These are phyloP conservation scores for Plasmopara muralis DNA, from an alignment of 352 stramenopile genomes.

Conservation along the genomic window DNA sequence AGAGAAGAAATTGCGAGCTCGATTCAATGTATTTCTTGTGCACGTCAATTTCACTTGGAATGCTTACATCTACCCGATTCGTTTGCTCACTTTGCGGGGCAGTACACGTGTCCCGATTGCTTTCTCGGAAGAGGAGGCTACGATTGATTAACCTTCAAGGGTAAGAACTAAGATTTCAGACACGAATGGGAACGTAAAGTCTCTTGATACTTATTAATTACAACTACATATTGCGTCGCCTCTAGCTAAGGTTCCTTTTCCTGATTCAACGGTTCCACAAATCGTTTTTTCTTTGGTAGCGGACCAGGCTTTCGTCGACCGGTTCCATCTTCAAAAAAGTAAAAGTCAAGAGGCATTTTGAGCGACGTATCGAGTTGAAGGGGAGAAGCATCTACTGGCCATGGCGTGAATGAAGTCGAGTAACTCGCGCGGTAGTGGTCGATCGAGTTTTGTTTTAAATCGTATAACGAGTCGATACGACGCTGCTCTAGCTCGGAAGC, in stretches of 20 bases:
- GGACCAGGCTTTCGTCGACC: slow-evolving; percentile 59
- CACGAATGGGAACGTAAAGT: background rate
- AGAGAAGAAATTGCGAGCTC: slow-evolving; percentile 23
- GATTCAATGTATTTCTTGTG: slow-evolving; percentile 47
- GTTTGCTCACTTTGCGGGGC: slow-evolving; percentile 47
- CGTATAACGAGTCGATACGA: slow-evolving; percentile 68
- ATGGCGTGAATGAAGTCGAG: slow-evolving; percentile 48
- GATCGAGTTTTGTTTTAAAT: slow-evolving; percentile 59
- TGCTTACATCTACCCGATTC: slow-evolving; percentile 50
- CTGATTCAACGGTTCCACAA: background rate
- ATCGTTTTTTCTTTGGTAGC: slow-evolving; percentile 33
- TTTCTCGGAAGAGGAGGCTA: slow-evolving; percentile 42
- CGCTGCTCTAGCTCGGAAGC: slow-evolving; percentile 61
- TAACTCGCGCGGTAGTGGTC: slow-evolving; percentile 61
- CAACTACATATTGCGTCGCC: no score
- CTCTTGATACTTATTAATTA: background rate
- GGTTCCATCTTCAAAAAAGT: slow-evolving; percentile 47
- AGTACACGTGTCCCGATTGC: slow-evolving; percentile 60
- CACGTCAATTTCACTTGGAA: slow-evolving; percentile 39
- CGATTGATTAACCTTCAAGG: background rate
- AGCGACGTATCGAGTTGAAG: slow-evolving; percentile 36
- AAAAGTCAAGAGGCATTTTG: slow-evolving; percentile 61
- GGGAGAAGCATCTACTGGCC: slow-evolving; percentile 46
- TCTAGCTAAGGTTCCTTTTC: no score
- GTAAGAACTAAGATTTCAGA: background rate